Conservation (phyloP, 2,329 filamentous ascomycete species). For the Talaromyces marneffei region DNA sequence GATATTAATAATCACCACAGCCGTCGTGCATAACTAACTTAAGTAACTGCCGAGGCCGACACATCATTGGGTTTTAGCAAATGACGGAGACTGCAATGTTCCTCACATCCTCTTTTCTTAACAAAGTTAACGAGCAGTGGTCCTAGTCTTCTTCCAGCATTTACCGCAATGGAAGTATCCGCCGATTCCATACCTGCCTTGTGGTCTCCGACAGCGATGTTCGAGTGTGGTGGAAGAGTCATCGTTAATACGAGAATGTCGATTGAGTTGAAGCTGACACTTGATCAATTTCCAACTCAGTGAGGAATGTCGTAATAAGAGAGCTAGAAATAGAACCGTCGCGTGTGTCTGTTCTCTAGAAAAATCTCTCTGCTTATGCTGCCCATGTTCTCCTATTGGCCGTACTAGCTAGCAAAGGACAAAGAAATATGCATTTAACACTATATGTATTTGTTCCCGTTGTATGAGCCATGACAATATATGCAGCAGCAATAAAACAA, state of each 20-base stretch:
- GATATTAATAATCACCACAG: not conserved
- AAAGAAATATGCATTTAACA: not conserved
- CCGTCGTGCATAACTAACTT: not conserved
- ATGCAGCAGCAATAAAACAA: not conserved
- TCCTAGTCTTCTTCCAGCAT: slow-evolving; percentile 25
- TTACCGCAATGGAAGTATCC: slow-evolving; percentile 32
- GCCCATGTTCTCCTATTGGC: not conserved
- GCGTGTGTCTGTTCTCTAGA: not conserved
- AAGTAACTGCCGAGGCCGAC: not conserved
- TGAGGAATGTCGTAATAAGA: too few relatives aligned
- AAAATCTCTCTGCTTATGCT: not conserved
- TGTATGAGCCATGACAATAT: not conserved
- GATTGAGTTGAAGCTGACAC: not conserved
- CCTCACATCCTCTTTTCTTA: too few relatives aligned
- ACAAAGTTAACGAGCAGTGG: too few relatives aligned
- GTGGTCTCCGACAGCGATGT: slow-evolving; percentile 28
- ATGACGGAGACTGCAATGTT: too few relatives aligned
- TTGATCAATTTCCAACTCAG: too few relatives aligned
- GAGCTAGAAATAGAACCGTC: not conserved
- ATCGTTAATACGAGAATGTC: not conserved
- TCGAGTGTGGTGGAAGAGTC: slow-evolving; percentile 7
- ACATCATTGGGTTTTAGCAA: too few relatives aligned
- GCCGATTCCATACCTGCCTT: slow-evolving; percentile 38
- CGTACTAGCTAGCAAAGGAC: not conserved
- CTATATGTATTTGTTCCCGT: too few relatives aligned